These are phyloP conservation scores for Cyberlindnera mycetangii DNA, from an alignment of 805 yeast genomes.

Conservation along the genomic window DNA sequence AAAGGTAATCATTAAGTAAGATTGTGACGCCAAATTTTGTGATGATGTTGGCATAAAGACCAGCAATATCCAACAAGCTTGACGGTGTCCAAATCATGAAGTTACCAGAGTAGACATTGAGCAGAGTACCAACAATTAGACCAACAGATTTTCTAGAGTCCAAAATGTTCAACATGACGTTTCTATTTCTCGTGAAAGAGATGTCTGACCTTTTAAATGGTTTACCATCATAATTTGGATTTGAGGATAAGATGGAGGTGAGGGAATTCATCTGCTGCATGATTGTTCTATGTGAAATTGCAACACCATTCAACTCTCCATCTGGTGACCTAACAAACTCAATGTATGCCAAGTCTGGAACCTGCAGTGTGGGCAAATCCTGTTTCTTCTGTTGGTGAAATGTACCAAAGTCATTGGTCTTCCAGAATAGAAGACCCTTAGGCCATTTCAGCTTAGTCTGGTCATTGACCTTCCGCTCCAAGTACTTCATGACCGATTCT, in stretches of 20 bases:
- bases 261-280: slow-evolving; percentile 84
- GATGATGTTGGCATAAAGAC: slow-evolving; percentile 79
- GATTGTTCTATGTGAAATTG: slow-evolving; percentile 83
- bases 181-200: slow-evolving; percentile 43
- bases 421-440: slow-evolving; percentile 68
- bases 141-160: slow-evolving; percentile 84
- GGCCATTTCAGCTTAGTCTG: slow-evolving; percentile 64
- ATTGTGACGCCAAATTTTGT: slow-evolving; percentile 70
- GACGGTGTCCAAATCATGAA: slow-evolving; percentile 77
- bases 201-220: slow-evolving; percentile 52
- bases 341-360: slow-evolving; percentile 86
- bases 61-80: slow-evolving; percentile 70
- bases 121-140: slow-evolving; percentile 72
- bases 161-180: slow-evolving; percentile 59
- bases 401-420: slow-evolving; percentile 83
- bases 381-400: slow-evolving; percentile 57
- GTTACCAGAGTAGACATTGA: slow-evolving; percentile 84
- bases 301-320: slow-evolving; percentile 92
- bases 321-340: slow-evolving; percentile 88
- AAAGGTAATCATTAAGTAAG: slow-evolving; percentile 80
- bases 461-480: slow-evolving; percentile 57
- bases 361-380: slow-evolving; percentile 62
- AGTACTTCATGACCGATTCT: slow-evolving; percentile 69
- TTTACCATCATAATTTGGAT: slow-evolving; percentile 45
- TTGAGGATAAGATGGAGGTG: slow-evolving; percentile 63